Evolutionary conservation across 164 flowering plant genomes (phyloP).

Genomic region (Magnolia officinalis): DNA sequence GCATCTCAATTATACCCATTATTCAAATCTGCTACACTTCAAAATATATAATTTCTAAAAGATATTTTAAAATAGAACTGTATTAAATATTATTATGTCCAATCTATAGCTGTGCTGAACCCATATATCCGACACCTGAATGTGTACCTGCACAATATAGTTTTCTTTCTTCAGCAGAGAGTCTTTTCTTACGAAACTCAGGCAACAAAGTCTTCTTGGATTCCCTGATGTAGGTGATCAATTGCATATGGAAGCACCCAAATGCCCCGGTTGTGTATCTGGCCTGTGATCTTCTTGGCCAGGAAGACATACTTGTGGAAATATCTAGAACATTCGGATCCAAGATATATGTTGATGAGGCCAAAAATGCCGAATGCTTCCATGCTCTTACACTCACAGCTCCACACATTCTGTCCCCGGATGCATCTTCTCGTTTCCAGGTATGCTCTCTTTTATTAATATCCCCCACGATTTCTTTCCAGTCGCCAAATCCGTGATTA

Average conservation of each 20-base stretch:
- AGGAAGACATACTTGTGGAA: constrained; percentile 63
- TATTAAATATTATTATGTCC: too few relatives aligned
- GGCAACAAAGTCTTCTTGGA: neutral
- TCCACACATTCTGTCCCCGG: constrained; percentile 63
- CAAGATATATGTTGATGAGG: constrained; percentile 65
- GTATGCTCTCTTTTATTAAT: neutral
- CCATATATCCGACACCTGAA: neutral
- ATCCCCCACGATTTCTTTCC: neutral
- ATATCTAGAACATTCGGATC: constrained; percentile 78
- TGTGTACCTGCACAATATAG: neutral
- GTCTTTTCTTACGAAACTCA: neutral
- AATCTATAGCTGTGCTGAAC: neutral
- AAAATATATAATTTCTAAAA: too few relatives aligned
- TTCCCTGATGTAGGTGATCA: constrained; percentile 49
- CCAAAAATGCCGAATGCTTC: constrained; percentile 42
- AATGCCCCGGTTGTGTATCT: constrained; percentile 64
- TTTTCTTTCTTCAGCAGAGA: too few relatives aligned
- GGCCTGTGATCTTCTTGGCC: constrained; percentile 80
- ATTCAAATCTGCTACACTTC: too few relatives aligned
- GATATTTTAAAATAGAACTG: neutral
- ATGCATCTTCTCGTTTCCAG: constrained; percentile 58
- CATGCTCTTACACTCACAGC: constrained; percentile 40
- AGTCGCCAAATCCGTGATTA: neutral
- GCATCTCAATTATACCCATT: too few relatives aligned
- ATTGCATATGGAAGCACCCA: constrained; percentile 97